phyloP scores from a whole-genome alignment of 257 asterid genomes.

The Plantago ovata region DNA sequence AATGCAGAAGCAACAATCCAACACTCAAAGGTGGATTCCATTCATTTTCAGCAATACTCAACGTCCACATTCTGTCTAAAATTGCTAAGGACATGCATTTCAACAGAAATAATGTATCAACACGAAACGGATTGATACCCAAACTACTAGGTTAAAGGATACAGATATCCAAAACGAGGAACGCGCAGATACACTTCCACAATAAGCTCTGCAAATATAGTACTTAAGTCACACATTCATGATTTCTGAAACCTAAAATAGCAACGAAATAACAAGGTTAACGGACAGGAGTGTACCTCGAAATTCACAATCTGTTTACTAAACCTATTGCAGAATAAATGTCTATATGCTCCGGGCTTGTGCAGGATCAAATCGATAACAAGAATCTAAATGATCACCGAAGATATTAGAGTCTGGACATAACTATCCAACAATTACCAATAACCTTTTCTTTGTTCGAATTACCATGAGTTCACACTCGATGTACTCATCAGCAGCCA shows the following conservation, averaged over 20 bases:
- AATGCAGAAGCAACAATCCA: slow-evolving; percentile 34
- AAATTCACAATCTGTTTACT: slow-evolving; percentile 32
- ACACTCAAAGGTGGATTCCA: slow-evolving; percentile 27
- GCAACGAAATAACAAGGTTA: not conserved
- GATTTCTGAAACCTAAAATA: not conserved
- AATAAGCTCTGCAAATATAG: slow-evolving; percentile 48
- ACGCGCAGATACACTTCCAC: slow-evolving; percentile 51
- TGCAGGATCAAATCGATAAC: slow-evolving; percentile 85
- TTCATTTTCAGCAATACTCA: slow-evolving; percentile 37
- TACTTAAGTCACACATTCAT: not conserved
- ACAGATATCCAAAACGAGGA: slow-evolving; percentile 67
- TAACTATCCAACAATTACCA: not conserved
- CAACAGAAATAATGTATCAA: slow-evolving; percentile 2
- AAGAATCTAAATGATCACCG: slow-evolving; percentile 46
- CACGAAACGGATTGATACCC: not conserved
- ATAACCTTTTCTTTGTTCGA: not conserved
- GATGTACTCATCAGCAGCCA: slow-evolving; percentile 77
- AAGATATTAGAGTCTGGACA: not conserved
- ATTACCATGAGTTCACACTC: slow-evolving; percentile 94
- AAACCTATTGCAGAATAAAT: slow-evolving; percentile 69
- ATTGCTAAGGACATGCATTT: slow-evolving; percentile 41
- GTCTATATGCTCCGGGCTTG: slow-evolving; percentile 79
- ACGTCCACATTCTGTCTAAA: slow-evolving; percentile 52
- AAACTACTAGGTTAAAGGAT: slow-evolving; percentile 36
- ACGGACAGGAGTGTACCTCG: slow-evolving; percentile 36